These are phyloP conservation scores for Lipomyces orientalis DNA, from an alignment of 805 yeast genomes.

Conservation along the genomic window DNA sequence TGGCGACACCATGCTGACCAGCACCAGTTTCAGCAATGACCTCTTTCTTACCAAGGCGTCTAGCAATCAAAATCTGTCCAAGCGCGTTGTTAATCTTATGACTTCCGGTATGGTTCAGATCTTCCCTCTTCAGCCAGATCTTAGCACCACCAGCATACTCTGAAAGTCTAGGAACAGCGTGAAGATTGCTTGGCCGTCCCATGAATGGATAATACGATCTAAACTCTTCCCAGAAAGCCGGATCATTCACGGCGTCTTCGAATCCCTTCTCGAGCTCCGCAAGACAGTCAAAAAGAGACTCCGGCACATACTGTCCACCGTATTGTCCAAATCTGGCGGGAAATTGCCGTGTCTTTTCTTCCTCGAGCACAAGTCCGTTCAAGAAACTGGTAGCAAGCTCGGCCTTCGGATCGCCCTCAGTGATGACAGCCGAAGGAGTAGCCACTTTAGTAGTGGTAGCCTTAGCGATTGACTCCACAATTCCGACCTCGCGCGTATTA, in stretches of 20 bases:
- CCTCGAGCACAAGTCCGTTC: constrained; percentile 21
- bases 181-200: constrained; percentile 95
- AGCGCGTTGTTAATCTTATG: constrained; percentile 57
- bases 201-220: constrained; percentile 83
- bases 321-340: constrained; percentile 88
- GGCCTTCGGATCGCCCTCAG: constrained; percentile 48
- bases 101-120: constrained; percentile 58
- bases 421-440: constrained; percentile 39
- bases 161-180: constrained; percentile 86
- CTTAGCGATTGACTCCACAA: constrained; percentile 45
- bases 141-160: constrained; percentile 93
- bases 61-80: constrained; percentile 53
- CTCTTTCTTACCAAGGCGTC: constrained; percentile 52
- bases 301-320: constrained; percentile 99
- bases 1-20: constrained; percentile 59
- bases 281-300: constrained; percentile 88
- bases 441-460: constrained; percentile 24
- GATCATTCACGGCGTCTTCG: constrained; percentile 87
- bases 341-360: constrained; percentile 29
- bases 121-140: constrained; percentile 98
- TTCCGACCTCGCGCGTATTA: constrained; percentile 28
- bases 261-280: constrained; percentile 88
- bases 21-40: constrained; percentile 59
- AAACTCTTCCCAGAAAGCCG: constrained; percentile 92
- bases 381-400: constrained; percentile 29